Evolutionary conservation across 2,329 filamentous ascomycete species (phyloP).

Genomic region (Fusarium palustre): DNA sequence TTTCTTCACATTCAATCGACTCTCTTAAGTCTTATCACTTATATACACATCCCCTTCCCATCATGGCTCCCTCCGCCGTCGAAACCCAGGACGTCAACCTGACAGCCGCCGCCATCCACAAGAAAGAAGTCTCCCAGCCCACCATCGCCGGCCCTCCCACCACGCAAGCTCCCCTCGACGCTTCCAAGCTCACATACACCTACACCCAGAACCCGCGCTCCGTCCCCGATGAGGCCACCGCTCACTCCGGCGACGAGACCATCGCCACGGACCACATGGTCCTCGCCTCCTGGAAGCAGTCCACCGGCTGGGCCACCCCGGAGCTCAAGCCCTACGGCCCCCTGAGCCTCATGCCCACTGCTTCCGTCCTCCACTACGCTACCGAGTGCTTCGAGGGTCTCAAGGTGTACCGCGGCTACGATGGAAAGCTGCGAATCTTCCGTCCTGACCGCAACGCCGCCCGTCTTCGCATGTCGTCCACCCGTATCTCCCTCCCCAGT

Average conservation of each 20-base stretch:
- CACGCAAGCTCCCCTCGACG: conserved; percentile 70
- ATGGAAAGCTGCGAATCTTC: conserved; percentile 81
- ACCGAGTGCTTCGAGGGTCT: conserved; percentile 91
- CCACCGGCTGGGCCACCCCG: conserved; percentile 77
- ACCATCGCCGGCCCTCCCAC: conserved; percentile 54
- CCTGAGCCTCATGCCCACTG: conserved; percentile 81
- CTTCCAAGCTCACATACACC: conserved; percentile 70
- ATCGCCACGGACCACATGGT: conserved; percentile 91
- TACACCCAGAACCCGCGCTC: conserved; percentile 62
- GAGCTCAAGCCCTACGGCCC: conserved; percentile 82
- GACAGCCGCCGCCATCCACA: conserved; percentile 63
- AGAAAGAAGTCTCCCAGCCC: conserved; percentile 58
- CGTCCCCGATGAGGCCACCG: conserved; percentile 64
- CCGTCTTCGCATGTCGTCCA: conserved; percentile 70
- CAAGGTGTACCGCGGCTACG: conserved; percentile 83
- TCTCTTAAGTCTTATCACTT: not conserved
- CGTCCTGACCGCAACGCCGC: conserved; percentile 78
- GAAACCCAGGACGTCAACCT: conserved; percentile 63
- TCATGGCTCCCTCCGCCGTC: conserved; percentile 62
- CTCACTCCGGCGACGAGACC: conserved; percentile 62
- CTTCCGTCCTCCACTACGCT: conserved; percentile 86
- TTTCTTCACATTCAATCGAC: not conserved
- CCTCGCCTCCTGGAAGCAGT: conserved; percentile 73
- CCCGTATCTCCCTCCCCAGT: conserved; percentile 77
- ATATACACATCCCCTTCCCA: not conserved